These are phyloP conservation scores for Musa schizocarpa DNA, from an alignment of 176 grass and related monocot species.

Conservation along the genomic window DNA sequence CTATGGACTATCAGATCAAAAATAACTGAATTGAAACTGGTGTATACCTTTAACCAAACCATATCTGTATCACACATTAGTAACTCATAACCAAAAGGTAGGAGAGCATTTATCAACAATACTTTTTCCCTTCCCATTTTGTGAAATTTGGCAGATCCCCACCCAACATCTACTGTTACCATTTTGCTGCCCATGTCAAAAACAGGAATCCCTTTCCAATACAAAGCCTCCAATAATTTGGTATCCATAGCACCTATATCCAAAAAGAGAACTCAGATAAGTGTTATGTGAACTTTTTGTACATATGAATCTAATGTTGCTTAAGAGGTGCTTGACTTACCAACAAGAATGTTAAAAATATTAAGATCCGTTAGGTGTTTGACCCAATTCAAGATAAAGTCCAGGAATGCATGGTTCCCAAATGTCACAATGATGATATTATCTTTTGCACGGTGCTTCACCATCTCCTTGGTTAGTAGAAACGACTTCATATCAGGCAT, in stretches of 20 bases:
- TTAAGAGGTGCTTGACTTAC: conserved; percentile 14
- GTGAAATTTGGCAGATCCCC: conserved; percentile 93
- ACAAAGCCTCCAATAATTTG: conserved; percentile 72
- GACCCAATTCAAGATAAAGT: conserved; percentile 88
- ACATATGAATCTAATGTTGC: neutral
- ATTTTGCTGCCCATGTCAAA: conserved; percentile 96
- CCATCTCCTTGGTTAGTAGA: conserved; percentile 58
- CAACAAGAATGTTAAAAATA: conserved; percentile 72
- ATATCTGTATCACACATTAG: conserved; percentile 99
- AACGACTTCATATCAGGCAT: conserved; percentile 57
- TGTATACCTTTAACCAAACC: conserved; percentile 81
- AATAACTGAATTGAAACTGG: neutral
- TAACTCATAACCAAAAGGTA: conserved; percentile 81
- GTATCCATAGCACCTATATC: conserved; percentile 71
- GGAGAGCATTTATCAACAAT: conserved; percentile 78
- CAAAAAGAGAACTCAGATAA: neutral
- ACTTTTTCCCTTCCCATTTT: conserved; percentile 99
- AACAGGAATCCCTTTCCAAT: conserved; percentile 62
- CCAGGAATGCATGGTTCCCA: conserved; percentile 80
- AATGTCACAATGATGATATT: conserved; percentile 81
- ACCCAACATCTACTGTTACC: conserved; percentile 78
- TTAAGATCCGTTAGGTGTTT: conserved; percentile 71
- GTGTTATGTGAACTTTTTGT: neutral
- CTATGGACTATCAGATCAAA: neutral
- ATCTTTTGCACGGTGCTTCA: conserved; percentile 40